phyloP scores from a whole-genome alignment of 352 stramenopile genomes.

The Phytopythium montanum region DNA sequence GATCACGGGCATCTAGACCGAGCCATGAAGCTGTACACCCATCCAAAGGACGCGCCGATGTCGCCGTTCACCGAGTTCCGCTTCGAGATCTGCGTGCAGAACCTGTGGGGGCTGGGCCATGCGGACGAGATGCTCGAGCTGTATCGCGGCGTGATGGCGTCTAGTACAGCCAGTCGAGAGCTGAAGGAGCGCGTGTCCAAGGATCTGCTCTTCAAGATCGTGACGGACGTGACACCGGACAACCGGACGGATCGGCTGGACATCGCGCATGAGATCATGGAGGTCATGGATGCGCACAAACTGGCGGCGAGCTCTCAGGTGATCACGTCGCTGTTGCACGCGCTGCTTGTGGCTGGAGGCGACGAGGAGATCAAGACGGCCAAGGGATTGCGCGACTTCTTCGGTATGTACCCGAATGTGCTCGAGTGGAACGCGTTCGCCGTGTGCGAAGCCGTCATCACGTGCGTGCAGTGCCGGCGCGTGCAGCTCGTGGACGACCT shows the following conservation, averaged over 20 bases:
- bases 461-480: constrained; percentile 40
- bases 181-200: constrained; percentile 64
- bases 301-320: constrained; percentile 46
- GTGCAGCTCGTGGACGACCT: constrained; percentile 56
- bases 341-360: constrained; percentile 25
- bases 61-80: constrained; percentile 46
- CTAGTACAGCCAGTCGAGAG: constrained; percentile 23
- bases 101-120: constrained; percentile 40
- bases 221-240: constrained; percentile 33
- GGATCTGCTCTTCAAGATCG: constrained; percentile 44
- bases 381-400: constrained; percentile 45
- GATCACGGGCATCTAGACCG: constrained; percentile 46
- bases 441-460: constrained; percentile 64
- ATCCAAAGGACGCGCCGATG: constrained; percentile 34
- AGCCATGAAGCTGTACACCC: constrained; percentile 62
- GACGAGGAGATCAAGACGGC: constrained; percentile 22
- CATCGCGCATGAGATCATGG: constrained; percentile 38
- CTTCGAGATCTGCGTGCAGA: constrained; percentile 68
- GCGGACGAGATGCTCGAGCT: constrained; percentile 50
- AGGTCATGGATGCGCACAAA: constrained; percentile 55
- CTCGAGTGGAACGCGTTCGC: constrained; percentile 62
- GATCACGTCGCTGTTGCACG: constrained; percentile 39
- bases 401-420: constrained; percentile 37
- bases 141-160: constrained; percentile 46
- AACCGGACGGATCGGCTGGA: constrained; percentile 31